A percentile compares a stretch with the other conserved stretches of the same genome.
These are phyloP conservation scores for Gossypium rotundifolium DNA, from an alignment of 345 rosid species.

Conservation along the genomic window DNA sequence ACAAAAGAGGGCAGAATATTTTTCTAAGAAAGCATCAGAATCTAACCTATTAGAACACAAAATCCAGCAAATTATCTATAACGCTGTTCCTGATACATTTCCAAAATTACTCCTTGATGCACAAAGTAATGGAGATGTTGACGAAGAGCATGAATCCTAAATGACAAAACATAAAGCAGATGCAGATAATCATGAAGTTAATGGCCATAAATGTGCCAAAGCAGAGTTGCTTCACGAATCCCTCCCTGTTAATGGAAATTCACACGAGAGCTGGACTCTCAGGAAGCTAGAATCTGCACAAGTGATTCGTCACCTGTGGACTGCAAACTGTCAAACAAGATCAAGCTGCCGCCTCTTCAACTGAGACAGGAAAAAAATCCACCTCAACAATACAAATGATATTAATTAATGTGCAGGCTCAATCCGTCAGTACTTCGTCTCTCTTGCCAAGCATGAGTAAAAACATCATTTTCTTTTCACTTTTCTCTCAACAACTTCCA, in stretches of 20 bases:
- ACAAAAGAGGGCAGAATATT: too few species aligned
- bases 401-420: background rate
- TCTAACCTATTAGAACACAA: background rate
- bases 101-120: background rate
- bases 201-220: background rate
- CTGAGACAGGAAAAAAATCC: background rate
- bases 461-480: background rate
- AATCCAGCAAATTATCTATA: background rate
- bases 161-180: background rate
- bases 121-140: background rate
- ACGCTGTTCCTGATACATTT: background rate
- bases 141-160: background rate
- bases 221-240: background rate
- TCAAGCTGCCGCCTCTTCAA: background rate
- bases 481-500: background rate
- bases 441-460: background rate
- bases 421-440: background rate
- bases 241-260: background rate
- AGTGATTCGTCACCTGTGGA: background rate
- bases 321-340: background rate
- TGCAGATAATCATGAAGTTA: background rate
- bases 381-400: background rate
- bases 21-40: background rate
- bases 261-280: background rate
- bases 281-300: background rate